A percentile compares a stretch with the other conserved stretches of the same genome.
Conservation (phyloP, 805 yeast genomes). For the Barnettozyma salicaria region DNA sequence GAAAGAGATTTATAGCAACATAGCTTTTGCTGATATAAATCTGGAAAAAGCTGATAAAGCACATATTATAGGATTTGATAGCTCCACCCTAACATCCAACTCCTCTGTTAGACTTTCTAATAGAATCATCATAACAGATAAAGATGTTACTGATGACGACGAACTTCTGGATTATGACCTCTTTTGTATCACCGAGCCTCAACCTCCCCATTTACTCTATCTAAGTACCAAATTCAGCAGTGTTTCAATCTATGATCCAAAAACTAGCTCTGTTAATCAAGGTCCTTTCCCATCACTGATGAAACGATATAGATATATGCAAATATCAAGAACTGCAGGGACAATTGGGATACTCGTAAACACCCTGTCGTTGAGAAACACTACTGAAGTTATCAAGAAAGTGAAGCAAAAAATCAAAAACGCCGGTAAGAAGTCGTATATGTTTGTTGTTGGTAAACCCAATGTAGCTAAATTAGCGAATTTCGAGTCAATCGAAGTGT, state of each 20-base stretch:
- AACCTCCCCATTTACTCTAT: conserved; percentile 71
- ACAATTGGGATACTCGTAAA: conserved; percentile 89
- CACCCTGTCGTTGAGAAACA: conserved; percentile 75
- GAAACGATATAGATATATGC: conserved; percentile 83
- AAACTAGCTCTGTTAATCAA: conserved; percentile 25
- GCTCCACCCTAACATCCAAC: neutral
- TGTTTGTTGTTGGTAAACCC: conserved; percentile 96
- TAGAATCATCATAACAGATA: conserved; percentile 27
- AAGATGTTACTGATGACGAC: conserved; percentile 26
- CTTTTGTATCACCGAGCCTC: conserved; percentile 69
- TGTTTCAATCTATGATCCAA: conserved; percentile 46
- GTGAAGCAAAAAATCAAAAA: conserved; percentile 54
- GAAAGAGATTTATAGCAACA: conserved; percentile 27
- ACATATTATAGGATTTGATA: conserved; percentile 36
- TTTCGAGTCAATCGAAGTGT: conserved; percentile 86
- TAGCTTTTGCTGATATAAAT: conserved; percentile 38
- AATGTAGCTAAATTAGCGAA: conserved; percentile 96
- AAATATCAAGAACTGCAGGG: conserved; percentile 82
- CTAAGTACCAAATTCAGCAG: conserved; percentile 64
- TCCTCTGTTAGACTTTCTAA: conserved; percentile 24
- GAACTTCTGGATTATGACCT: conserved; percentile 44
- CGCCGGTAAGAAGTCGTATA: conserved; percentile 87
- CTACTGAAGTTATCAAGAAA: conserved; percentile 57
- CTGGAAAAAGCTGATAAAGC: conserved; percentile 29
- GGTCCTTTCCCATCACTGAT: conserved; percentile 77